Base-by-base conservation (phyloP, 2,329 filamentous ascomycete species). In the Diaporthe sp. region DNA sequence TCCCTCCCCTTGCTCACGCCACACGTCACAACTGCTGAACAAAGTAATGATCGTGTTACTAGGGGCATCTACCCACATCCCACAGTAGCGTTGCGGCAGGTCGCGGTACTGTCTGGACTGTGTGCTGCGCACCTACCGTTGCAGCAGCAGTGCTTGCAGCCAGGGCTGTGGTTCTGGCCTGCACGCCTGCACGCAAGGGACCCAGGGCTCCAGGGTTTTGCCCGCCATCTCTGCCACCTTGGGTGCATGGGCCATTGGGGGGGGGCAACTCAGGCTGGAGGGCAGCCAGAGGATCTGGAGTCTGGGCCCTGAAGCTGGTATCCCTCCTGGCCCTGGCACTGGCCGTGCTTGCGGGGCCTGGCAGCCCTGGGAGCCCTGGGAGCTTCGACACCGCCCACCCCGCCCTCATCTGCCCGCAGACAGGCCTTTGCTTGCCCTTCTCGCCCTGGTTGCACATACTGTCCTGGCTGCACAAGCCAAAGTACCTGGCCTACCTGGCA, bases 11-110 rank as follows among this genome's bases (percentile, higher is more conserved):
- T 56, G 66, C 35, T 56, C 35, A 15, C 50, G 27, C 69, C 69
- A 71, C 53, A 71, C 69, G 69, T 71, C 69, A 71, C 69, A 71
- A 53, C n/a, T 71, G 32, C n/a, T 63, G 58, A 13, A 61, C 37
- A 61, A 61, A 44, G 55, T 37, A 58, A 61, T 42, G n/a, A 51
- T 35, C 42, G 59, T 30, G 39, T 63, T 44, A 39, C 59, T 39
- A 47, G 59, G 59, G 59, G 39, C 59, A 19, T 32, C 56, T 59
- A 61, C 27, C 37, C 39, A 42, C 37, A 44, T 61, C 58, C 39
- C 59, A 50, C 44, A 51, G 30, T 51, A 51, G 30, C 44, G 44
- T 25, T 22, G 37, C 37, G 25, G n/a, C 58, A 61, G 13, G 58
- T 22, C 37, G 58, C 25, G 19, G 61, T 50, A 47, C 42, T 66